Percentiles rank a stretch among this genome's conserved stretches.
Conservation (phyloP, 2,329 filamentous ascomycete genomes). For the Endothia cerciana region DNA sequence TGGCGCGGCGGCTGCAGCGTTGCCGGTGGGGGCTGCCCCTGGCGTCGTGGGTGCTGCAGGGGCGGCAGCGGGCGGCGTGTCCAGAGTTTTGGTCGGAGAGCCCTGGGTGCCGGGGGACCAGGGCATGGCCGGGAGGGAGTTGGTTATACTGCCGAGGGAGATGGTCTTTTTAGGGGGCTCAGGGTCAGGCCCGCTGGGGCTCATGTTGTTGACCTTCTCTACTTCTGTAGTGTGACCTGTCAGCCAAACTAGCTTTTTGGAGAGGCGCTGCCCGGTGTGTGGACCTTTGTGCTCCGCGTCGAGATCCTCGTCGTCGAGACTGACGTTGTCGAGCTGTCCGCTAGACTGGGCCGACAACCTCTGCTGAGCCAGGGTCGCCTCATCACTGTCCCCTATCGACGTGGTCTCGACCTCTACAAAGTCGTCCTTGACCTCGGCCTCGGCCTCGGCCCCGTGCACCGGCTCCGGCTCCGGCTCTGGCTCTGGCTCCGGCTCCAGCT, state of each 20-base stretch:
- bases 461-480: conserved; percentile 29
- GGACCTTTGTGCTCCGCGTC: conserved; percentile 33
- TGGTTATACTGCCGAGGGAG: conserved; percentile 72
- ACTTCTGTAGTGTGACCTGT: conserved; percentile 27
- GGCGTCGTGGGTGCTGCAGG: conserved; percentile 40
- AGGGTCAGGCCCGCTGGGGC: conserved; percentile 39
- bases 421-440: conserved; percentile 36
- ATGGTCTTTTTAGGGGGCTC: conserved; percentile 58
- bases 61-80: conserved; percentile 35
- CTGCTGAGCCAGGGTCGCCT: conserved; percentile 21
- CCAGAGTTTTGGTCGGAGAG: conserved; percentile 46
- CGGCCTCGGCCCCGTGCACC: conserved; percentile 39
- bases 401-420: conserved; percentile 33
- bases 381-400: conserved; percentile 28
- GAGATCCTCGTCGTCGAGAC: conserved; percentile 63
- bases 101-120: conserved; percentile 66
- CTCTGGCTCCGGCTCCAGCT: conserved; percentile 32
- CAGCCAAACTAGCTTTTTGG: conserved; percentile 23
- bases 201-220: conserved; percentile 38
- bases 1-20: conserved; percentile 38
- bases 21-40: conserved; percentile 34
- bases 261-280: conserved; percentile 2
- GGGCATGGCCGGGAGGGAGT: conserved; percentile 71
- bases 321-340: conserved; percentile 61
- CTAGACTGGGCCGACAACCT: conserved; percentile 52